Percentiles rank a stretch among this genome's conserved stretches.
phyloP scores from a whole-genome alignment of 306 rosid species.

The Prunus padus region DNA sequence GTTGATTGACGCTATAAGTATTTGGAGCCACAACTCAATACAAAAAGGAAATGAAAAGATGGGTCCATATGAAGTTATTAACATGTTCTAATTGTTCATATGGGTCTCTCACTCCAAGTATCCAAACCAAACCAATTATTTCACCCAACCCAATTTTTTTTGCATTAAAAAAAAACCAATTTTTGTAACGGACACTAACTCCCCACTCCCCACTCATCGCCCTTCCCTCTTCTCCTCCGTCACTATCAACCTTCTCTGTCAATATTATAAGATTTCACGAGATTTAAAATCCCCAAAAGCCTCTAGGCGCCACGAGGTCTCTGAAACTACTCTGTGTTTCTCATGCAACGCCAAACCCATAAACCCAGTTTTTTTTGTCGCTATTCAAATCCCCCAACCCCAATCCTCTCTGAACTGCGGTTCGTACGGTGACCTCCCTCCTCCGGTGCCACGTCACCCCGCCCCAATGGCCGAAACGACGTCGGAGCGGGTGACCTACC shows the following conservation, averaged over 20 bases:
- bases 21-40: neutral
- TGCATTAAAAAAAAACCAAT: too few species aligned
- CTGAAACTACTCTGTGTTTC: neutral
- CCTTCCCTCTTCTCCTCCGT: neutral
- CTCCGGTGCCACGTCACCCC: neutral
- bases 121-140: neutral
- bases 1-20: neutral
- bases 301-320: neutral
- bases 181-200: neutral
- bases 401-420: neutral
- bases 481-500: constrained; percentile 32
- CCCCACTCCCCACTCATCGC: neutral
- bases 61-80: neutral
- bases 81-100: neutral
- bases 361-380: neutral
- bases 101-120: neutral
- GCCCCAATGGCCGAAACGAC: neutral
- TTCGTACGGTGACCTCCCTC: constrained; percentile 3
- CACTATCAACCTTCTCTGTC: neutral
- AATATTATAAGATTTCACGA: neutral
- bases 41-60: neutral
- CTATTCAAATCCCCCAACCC: neutral
- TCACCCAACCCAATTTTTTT: neutral
- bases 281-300: neutral
- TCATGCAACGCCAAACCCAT: neutral